A percentile compares a stretch with the other conserved stretches of the same genome.
Conservation (phyloP, 2,329 filamentous ascomycete genomes). For the Trichoderma sp. region DNA sequence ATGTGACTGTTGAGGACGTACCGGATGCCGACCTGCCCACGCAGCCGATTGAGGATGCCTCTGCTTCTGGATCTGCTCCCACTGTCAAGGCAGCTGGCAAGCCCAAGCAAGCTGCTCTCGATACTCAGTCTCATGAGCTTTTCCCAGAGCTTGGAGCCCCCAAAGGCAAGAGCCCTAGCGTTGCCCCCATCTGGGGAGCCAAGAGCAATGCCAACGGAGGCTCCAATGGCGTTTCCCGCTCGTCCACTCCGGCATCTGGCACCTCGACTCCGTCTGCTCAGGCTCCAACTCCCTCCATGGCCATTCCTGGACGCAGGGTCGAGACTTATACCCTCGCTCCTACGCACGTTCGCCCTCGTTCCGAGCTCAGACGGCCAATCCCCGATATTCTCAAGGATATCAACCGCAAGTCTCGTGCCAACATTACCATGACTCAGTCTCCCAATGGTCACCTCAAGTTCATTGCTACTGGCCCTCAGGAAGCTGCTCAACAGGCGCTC, state of each 20-base stretch:
- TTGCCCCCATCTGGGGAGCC: conserved; percentile 75
- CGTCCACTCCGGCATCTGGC: conserved; percentile 65
- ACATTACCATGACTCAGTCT: conserved; percentile 74
- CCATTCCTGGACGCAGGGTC: conserved; percentile 78
- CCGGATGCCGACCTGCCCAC: conserved; percentile 74
- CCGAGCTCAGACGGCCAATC: conserved; percentile 81
- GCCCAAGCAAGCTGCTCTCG: conserved; percentile 65
- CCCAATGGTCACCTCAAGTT: conserved; percentile 75
- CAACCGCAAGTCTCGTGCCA: conserved; percentile 87
- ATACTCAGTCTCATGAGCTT: conserved; percentile 84
- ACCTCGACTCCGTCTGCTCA: conserved; percentile 46
- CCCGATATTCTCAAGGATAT: conserved; percentile 86
- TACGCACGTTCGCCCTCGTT: conserved; percentile 73
- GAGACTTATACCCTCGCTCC: conserved; percentile 75
- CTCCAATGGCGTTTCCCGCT: conserved; percentile 58
- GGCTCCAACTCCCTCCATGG: conserved; percentile 53
- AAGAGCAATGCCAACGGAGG: conserved; percentile 63
- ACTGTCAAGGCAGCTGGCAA: conserved; percentile 66
- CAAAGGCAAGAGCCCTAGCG: conserved; percentile 67
- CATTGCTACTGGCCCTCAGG: conserved; percentile 79
- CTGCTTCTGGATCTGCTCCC: conserved; percentile 50
- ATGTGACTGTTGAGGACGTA: conserved; percentile 76
- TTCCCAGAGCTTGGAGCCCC: conserved; percentile 85
- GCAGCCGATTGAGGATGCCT: conserved; percentile 51
- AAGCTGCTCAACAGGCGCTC: conserved; percentile 82